Percentiles rank a stretch among this genome's conserved stretches.
Conservation (phyloP, 164 flowering plant genomes). For the Aristolochia californica region DNA sequence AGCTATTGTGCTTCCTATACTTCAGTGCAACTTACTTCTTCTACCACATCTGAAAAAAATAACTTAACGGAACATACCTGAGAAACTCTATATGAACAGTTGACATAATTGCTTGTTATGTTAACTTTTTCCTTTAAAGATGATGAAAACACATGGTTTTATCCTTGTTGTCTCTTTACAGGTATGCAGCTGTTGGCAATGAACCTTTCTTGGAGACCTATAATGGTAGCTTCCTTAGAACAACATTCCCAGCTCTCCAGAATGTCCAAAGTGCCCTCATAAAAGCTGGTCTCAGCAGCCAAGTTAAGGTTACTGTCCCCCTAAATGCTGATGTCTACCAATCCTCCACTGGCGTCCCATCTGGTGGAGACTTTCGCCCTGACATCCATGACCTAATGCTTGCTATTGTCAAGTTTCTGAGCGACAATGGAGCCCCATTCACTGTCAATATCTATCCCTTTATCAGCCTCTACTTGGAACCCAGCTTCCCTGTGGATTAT, state of each 20-base stretch:
- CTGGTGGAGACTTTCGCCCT: slow-evolving; percentile 78
- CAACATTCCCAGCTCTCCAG: slow-evolving; percentile 76
- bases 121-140: background rate
- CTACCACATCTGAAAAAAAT: no score
- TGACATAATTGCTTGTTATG: background rate
- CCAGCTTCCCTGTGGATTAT: slow-evolving; percentile 73
- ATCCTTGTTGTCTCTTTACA: slow-evolving; percentile 14
- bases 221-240: slow-evolving; percentile 56
- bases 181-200: slow-evolving; percentile 92
- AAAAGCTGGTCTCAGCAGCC: slow-evolving; percentile 57
- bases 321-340: slow-evolving; percentile 74
- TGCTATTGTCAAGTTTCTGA: slow-evolving; percentile 56
- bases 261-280: slow-evolving; percentile 70
- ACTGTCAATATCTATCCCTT: slow-evolving; percentile 88
- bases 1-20: no score
- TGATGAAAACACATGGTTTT: no score
- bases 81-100: background rate
- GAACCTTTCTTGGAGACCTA: slow-evolving; percentile 75
- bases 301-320: slow-evolving; percentile 66
- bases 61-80: no score
- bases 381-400: slow-evolving; percentile 69
- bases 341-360: slow-evolving; percentile 36
- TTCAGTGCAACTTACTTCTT: no score
- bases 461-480: slow-evolving; percentile 60
- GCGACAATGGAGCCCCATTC: slow-evolving; percentile 56